phyloP scores from a whole-genome alignment of 257 asterid genomes.

The Jasminum sambac region DNA sequence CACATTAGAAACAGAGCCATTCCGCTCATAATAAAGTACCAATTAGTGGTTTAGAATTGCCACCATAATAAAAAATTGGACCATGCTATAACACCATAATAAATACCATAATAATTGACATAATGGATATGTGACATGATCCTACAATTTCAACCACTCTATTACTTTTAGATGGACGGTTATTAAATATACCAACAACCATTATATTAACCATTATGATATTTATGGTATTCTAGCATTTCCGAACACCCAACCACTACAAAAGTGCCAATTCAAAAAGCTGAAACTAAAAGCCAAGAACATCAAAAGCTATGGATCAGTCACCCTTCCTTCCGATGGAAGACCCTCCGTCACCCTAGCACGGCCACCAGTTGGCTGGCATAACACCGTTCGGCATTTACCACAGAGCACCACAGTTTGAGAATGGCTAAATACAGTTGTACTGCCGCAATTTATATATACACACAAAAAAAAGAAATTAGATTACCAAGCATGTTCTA shows the following conservation, averaged over 20 bases:
- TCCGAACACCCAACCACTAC: neutral
- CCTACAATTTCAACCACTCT: too few species aligned
- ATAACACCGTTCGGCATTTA: conserved; percentile 1
- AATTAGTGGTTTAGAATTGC: too few species aligned
- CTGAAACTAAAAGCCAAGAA: neutral
- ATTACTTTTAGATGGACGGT: too few species aligned
- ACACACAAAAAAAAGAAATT: neutral
- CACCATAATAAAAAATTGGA: too few species aligned
- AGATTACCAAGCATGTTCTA: neutral
- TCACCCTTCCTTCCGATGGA: conserved; percentile 5
- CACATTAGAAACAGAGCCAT: too few species aligned
- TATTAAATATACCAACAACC: too few species aligned
- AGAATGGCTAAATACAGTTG: neutral
- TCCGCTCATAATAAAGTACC: too few species aligned
- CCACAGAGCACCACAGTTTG: conserved; percentile 15
- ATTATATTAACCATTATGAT: too few species aligned
- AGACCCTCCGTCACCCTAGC: neutral
- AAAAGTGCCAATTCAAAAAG: neutral
- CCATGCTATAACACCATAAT: too few species aligned
- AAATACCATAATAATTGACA: too few species aligned
- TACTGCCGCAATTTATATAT: neutral
- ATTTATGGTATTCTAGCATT: too few species aligned
- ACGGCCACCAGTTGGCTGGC: neutral
- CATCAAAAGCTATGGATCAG: neutral
- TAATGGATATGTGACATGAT: too few species aligned